A percentile compares a stretch with the other conserved stretches of the same genome.
Conservation (phyloP, 345 rosid genomes). For the Melastoma malabathricum region DNA sequence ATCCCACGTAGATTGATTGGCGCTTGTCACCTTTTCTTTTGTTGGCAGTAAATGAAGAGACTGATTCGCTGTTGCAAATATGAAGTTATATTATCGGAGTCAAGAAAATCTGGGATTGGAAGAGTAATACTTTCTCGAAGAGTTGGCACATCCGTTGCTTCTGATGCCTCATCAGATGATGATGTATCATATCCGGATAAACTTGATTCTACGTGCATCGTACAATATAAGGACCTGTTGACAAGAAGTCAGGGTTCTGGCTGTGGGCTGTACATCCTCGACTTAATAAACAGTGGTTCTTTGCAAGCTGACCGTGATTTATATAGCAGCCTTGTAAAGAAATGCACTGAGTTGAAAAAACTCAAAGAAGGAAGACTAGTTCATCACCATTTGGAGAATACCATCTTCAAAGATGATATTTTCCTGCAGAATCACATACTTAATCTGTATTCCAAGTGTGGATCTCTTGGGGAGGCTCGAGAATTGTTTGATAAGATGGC, state of each 20-base stretch:
- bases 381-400: slow-evolving; percentile 21
- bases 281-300: slow-evolving; percentile 16
- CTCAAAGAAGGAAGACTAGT: slow-evolving; percentile 25
- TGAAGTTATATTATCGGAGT: neutral
- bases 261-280: slow-evolving; percentile 26
- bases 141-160: slow-evolving; percentile 3
- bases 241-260: slow-evolving; percentile 11
- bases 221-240: slow-evolving; percentile 18
- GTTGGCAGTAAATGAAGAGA: too few relatives aligned
- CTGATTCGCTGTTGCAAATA: too few relatives aligned
- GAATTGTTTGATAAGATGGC: slow-evolving; percentile 42
- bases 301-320: slow-evolving; percentile 20
- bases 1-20: too few relatives aligned
- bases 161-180: slow-evolving; percentile 3
- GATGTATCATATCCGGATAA: neutral
- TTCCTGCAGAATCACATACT: slow-evolving; percentile 29
- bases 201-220: neutral
- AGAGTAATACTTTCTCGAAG: neutral
- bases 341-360: slow-evolving; percentile 25
- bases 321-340: slow-evolving; percentile 27
- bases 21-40: too few relatives aligned
- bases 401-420: slow-evolving; percentile 23
- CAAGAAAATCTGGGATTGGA: neutral
- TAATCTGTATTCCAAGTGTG: slow-evolving; percentile 36
- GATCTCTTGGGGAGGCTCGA: slow-evolving; percentile 31